These are phyloP conservation scores for Stagonosporopsis rhizophila DNA, from an alignment of 2,329 filamentous ascomycete species.

Conservation along the genomic window DNA sequence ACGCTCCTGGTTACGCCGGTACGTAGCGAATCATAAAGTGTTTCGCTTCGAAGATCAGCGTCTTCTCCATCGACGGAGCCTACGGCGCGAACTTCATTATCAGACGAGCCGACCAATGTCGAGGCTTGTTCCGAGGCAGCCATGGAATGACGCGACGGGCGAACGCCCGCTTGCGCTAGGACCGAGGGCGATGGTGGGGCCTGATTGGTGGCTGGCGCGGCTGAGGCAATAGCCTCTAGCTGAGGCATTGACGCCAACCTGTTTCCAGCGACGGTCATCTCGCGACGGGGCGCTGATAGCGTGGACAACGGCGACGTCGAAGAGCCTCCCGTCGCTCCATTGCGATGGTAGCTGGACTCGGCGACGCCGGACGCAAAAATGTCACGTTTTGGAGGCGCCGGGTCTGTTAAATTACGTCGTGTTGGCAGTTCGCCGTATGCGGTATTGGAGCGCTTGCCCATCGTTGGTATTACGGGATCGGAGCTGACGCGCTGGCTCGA, in stretches of 20 bases:
- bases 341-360: constrained; percentile 21
- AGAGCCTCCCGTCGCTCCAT: constrained; percentile 24
- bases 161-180: constrained; percentile 46
- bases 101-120: constrained; percentile 70
- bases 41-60: constrained; percentile 79
- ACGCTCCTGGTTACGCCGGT: constrained; percentile 72
- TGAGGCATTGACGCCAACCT: constrained; percentile 43
- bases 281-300: constrained; percentile 22
- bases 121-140: constrained; percentile 67
- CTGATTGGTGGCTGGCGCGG: constrained; percentile 43
- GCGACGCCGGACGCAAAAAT: constrained; percentile 38
- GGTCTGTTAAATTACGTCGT: constrained; percentile 48
- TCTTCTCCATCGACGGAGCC: constrained; percentile 78
- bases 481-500: constrained; percentile 44
- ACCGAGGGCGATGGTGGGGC: constrained; percentile 43
- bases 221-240: constrained; percentile 39
- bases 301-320: constrained; percentile 34
- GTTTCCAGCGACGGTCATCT: constrained; percentile 29
- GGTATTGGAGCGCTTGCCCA: constrained; percentile 47
- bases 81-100: constrained; percentile 70
- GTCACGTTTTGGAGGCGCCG: constrained; percentile 38
- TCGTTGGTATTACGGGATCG: constrained; percentile 44
- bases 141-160: constrained; percentile 61
- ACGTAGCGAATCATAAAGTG: constrained; percentile 76
- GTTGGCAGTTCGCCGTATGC: constrained; percentile 46